Evolutionary conservation across 75 land plant species (phyloP).

Genomic region (Picea glauca): DNA sequence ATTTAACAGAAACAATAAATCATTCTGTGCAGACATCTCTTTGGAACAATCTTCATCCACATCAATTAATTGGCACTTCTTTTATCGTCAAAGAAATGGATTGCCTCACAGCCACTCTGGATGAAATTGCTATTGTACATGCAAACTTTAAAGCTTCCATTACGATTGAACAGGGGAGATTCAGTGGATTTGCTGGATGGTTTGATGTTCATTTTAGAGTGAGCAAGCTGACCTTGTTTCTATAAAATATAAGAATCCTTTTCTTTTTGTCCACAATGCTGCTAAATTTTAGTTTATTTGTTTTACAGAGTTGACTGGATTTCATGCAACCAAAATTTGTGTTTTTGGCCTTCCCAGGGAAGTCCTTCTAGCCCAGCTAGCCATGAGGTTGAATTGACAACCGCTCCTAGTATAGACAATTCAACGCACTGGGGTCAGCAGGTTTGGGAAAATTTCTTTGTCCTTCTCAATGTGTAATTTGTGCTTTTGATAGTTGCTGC

Average conservation of each 20-base stretch:
- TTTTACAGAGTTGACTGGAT: background rate
- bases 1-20: background rate
- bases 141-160: slow-evolving; percentile 42
- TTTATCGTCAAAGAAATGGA: slow-evolving; percentile 78
- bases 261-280: background rate
- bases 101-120: slow-evolving; percentile 71
- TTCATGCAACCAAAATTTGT: background rate
- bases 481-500: background rate
- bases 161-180: slow-evolving; percentile 24
- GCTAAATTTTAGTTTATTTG: background rate
- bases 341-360: slow-evolving; percentile 46
- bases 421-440: slow-evolving; percentile 99
- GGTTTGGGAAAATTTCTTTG: slow-evolving; percentile 29
- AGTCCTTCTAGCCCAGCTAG: slow-evolving; percentile 54
- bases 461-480: background rate
- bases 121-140: slow-evolving; percentile 52
- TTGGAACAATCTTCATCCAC: slow-evolving; percentile 91
- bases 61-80: slow-evolving; percentile 77
- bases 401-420: slow-evolving; percentile 63
- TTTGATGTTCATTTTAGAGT: slow-evolving; percentile 97
- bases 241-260: background rate
- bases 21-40: slow-evolving; percentile 65
- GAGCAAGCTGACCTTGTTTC: slow-evolving; percentile 9
- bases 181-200: slow-evolving; percentile 96
- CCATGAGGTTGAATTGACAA: slow-evolving; percentile 77